phyloP scores from a whole-genome alignment of 139 green algal species.

The Chlorella sp. region DNA sequence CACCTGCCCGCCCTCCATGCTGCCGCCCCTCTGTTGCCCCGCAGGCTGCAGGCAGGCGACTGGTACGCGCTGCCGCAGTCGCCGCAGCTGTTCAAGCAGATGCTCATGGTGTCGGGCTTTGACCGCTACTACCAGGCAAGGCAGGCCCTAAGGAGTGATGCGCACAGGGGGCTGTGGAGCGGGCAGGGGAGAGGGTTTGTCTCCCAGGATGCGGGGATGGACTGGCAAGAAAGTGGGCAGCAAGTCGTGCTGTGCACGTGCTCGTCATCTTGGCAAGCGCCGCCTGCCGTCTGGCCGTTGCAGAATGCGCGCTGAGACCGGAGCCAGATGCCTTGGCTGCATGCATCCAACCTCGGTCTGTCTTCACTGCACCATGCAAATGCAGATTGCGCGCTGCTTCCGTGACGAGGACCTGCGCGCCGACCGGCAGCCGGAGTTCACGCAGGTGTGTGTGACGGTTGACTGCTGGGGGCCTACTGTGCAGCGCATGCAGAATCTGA shows the following conservation, averaged over 20 bases:
- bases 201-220: no score
- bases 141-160: no score
- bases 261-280: no score
- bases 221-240: no score
- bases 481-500: no score
- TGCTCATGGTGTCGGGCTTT: slow-evolving; percentile 98
- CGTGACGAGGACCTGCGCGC: slow-evolving; percentile 95
- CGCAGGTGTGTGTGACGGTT: slow-evolving; percentile 72
- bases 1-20: neutral
- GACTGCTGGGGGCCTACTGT: no score
- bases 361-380: no score
- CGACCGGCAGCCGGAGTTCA: slow-evolving; percentile 98
- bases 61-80: slow-evolving; percentile 98
- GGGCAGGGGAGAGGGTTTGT: no score
- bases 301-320: no score
- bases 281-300: no score
- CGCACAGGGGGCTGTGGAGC: no score
- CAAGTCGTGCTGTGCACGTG: no score
- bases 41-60: slow-evolving; percentile 70
- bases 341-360: neutral
- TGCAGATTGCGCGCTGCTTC: slow-evolving; percentile 91
- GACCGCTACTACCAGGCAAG: slow-evolving; percentile 96
- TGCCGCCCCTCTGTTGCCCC: neutral
- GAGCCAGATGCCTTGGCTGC: neutral
- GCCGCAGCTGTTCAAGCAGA: slow-evolving; percentile 99